Conservation (phyloP, 768 basidiomycete species). For the Mycena albidolilacea region DNA sequence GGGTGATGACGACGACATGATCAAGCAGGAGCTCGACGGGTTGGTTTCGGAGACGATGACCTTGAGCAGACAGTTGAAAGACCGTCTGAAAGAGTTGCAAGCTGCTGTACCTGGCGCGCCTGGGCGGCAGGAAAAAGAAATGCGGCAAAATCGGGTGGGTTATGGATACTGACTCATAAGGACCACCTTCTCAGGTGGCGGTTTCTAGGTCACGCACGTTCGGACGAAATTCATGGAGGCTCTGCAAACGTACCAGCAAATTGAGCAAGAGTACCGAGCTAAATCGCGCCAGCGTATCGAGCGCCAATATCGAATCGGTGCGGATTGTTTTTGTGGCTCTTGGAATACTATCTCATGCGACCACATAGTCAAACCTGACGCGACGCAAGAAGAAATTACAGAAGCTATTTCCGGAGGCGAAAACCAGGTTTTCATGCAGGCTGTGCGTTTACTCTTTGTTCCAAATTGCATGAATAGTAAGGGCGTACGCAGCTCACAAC, state of each 20-base stretch:
- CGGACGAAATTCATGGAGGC: conserved; percentile 82
- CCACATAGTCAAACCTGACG: conserved; percentile 84
- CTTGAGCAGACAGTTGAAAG: conserved; percentile 70
- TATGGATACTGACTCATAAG: neutral
- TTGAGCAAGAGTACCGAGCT: conserved; percentile 79
- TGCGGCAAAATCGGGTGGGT: conserved; percentile 53
- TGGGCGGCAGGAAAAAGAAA: conserved; percentile 50
- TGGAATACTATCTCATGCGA: neutral
- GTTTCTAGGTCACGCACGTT: conserved; percentile 68
- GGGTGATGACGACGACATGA: conserved; percentile 44
- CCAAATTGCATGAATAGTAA: neutral
- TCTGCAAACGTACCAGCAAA: conserved; percentile 82
- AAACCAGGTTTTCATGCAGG: conserved; percentile 84
- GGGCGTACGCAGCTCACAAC: conserved; percentile 67
- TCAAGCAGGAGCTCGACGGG: conserved; percentile 61
- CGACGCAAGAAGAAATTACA: conserved; percentile 84
- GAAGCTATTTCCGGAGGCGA: conserved; percentile 76
- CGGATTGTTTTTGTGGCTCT: conserved; percentile 25
- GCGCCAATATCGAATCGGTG: conserved; percentile 85
- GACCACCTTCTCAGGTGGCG: neutral
- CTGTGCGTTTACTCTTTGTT: conserved; percentile 56
- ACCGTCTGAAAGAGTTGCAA: conserved; percentile 72
- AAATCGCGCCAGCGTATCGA: conserved; percentile 78
- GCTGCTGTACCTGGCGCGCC: conserved; percentile 47
- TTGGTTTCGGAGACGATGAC: conserved; percentile 73